Evolutionary conservation across 768 basidiomycete species (phyloP).

Genomic region (Naganishia kalamii): DNA sequence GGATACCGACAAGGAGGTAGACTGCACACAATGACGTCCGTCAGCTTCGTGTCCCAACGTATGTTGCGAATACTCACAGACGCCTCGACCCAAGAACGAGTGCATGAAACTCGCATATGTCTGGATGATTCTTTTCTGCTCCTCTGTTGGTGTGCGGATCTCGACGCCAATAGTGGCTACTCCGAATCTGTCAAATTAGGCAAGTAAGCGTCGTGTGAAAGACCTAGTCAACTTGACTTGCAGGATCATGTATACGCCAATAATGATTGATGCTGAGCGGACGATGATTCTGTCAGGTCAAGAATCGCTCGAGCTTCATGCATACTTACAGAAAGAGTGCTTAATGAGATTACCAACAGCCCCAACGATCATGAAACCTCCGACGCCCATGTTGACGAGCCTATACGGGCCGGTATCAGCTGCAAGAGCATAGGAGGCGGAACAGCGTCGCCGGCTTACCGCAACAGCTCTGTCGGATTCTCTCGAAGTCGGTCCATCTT

Average conservation of each 20-base stretch:
- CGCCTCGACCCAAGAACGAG: slow-evolving; percentile 45
- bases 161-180: slow-evolving; percentile 42
- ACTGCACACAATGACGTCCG: slow-evolving; percentile 17
- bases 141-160: slow-evolving; percentile 39
- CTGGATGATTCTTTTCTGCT: slow-evolving; percentile 41
- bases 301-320: background rate
- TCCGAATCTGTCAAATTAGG: slow-evolving; percentile 26
- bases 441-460: slow-evolving; percentile 25
- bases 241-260: slow-evolving; percentile 45
- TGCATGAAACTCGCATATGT: slow-evolving; percentile 47
- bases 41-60: background rate
- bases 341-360: slow-evolving; percentile 43
- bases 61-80: slow-evolving; percentile 38
- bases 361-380: slow-evolving; percentile 40
- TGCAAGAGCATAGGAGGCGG: background rate
- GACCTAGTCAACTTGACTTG: slow-evolving; percentile 24
- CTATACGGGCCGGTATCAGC: slow-evolving; percentile 18
- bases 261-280: slow-evolving; percentile 39
- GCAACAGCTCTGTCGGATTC: slow-evolving; percentile 41
- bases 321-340: slow-evolving; percentile 36
- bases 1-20: slow-evolving; percentile 42
- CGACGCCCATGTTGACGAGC: slow-evolving; percentile 42
- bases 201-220: background rate
- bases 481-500: slow-evolving; percentile 39
- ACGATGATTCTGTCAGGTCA: background rate